These are phyloP conservation scores for Chlamydomonas sp. DNA, from an alignment of 139 green algal species.

Conservation along the genomic window DNA sequence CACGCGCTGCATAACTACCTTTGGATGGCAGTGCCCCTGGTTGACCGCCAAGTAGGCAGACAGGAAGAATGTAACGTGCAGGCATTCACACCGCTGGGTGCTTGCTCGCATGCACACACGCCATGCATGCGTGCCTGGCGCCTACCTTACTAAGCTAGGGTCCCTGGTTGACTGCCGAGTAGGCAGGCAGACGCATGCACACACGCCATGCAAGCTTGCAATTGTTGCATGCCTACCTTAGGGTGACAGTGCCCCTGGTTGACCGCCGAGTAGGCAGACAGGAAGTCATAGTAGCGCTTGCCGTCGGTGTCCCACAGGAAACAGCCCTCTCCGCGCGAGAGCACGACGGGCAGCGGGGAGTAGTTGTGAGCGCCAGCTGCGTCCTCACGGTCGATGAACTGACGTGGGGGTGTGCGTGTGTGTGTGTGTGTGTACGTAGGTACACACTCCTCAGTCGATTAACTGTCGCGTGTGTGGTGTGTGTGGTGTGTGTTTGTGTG, in stretches of 20 bases:
- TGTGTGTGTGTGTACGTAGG: too few relatives aligned
- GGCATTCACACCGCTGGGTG: too few relatives aligned
- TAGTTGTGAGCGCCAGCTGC: slow-evolving; percentile 88
- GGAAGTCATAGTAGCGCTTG: slow-evolving; percentile 82
- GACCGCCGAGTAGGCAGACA: slow-evolving; percentile 84
- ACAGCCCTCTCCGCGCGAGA: slow-evolving; percentile 59
- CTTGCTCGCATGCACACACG: too few relatives aligned
- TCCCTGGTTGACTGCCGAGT: too few relatives aligned
- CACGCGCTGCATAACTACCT: slow-evolving; percentile 39
- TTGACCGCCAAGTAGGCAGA: slow-evolving; percentile 89
- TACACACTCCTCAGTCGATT: too few relatives aligned
- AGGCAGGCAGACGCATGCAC: too few relatives aligned
- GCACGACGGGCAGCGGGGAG: slow-evolving; percentile 78
- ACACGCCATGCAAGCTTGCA: too few relatives aligned
- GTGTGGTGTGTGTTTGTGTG: too few relatives aligned
- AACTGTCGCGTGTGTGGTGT: too few relatives aligned
- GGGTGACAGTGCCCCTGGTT: slow-evolving; percentile 97
- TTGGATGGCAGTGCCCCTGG: slow-evolving; percentile 95
- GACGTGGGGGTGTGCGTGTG: too few relatives aligned
- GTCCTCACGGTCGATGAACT: slow-evolving; percentile 78
- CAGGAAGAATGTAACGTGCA: slow-evolving; percentile 83
- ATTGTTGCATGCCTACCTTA: slow-evolving; percentile 47
- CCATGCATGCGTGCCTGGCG: too few relatives aligned
- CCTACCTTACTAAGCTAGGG: too few relatives aligned
- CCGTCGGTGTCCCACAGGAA: slow-evolving; percentile 82